These are phyloP conservation scores for Penicillium freii DNA, from an alignment of 2,329 filamentous ascomycete genomes.

Conservation along the genomic window DNA sequence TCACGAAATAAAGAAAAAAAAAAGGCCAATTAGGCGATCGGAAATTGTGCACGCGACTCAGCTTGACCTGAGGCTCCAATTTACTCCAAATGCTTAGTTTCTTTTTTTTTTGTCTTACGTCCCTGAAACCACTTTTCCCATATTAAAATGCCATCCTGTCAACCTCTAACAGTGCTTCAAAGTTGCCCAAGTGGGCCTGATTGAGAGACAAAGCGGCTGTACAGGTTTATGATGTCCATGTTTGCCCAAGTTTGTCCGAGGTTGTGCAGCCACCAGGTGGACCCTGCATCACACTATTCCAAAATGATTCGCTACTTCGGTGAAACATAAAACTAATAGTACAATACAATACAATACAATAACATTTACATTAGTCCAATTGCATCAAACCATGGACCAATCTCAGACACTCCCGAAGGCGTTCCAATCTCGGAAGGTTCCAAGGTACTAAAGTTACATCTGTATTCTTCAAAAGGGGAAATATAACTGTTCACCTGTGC, in stretches of 20 bases:
- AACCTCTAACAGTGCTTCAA: background rate
- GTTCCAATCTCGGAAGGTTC: background rate
- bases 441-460: background rate
- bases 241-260: background rate
- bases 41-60: constrained; percentile 7
- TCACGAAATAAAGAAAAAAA: constrained; percentile 4
- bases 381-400: background rate
- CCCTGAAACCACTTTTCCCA: background rate
- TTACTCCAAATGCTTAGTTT: constrained; percentile 1
- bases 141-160: background rate
- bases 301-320: background rate
- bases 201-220: background rate
- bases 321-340: background rate
- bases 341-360: background rate
- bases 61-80: background rate
- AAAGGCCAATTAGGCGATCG: constrained; percentile 7
- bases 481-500: background rate
- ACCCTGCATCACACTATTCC: constrained; percentile 8
- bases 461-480: background rate
- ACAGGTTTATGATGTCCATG: no score
- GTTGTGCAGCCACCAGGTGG: background rate
- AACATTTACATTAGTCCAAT: background rate
- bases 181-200: background rate
- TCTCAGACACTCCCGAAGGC: background rate
- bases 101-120: background rate